phyloP scores from a whole-genome alignment of 805 yeast species.

The Candida krabiensis region DNA sequence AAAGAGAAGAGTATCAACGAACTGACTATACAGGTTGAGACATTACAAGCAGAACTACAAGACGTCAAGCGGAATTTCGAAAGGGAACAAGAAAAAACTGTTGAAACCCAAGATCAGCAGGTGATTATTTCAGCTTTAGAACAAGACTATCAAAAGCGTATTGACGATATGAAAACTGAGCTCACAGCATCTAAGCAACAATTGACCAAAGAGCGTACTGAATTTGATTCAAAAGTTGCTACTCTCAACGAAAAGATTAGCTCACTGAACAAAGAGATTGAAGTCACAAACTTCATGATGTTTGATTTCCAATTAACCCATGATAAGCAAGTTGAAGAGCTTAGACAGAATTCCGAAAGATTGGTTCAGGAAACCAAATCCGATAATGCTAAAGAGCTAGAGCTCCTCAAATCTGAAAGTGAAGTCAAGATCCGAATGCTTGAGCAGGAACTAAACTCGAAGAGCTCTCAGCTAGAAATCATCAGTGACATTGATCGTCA shows the following conservation, averaged over 20 bases:
- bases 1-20: neutral
- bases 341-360: slow-evolving; percentile 3
- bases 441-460: slow-evolving; percentile 1
- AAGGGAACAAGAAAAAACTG: neutral
- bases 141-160: neutral
- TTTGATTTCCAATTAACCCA: slow-evolving; percentile 18
- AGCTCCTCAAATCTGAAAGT: neutral
- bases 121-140: neutral
- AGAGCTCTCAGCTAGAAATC: too few species aligned
- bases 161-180: neutral
- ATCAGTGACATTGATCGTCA: too few species aligned
- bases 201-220: neutral
- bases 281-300: slow-evolving; percentile 15
- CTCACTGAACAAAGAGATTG: slow-evolving; percentile 14
- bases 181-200: neutral
- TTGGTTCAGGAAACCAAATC: slow-evolving; percentile 1
- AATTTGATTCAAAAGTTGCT: slow-evolving; percentile 2
- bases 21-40: neutral
- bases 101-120: neutral
- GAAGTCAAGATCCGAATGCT: neutral
- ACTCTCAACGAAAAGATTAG: slow-evolving; percentile 5
- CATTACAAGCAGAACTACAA: neutral
- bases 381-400: too few species aligned
- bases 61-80: neutral
- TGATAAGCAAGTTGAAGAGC: slow-evolving; percentile 13